Conservation (phyloP, 768 basidiomycete species). For the Roridomyces roridus region DNA sequence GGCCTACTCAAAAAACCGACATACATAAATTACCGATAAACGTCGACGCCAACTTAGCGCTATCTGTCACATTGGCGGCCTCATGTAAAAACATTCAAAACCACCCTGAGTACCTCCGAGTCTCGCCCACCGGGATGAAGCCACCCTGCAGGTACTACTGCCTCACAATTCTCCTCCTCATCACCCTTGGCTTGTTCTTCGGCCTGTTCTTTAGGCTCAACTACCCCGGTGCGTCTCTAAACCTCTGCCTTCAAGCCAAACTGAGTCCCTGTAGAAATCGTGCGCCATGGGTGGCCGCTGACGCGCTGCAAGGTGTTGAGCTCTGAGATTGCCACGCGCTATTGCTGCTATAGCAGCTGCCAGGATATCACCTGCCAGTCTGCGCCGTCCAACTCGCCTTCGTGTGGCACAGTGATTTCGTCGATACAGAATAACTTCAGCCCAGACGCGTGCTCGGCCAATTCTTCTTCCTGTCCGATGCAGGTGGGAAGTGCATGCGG, state of each 20-base stretch:
- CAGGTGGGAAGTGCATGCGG: conserved; percentile 14
- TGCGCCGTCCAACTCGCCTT: conserved; percentile 14
- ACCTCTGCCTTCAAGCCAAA: neutral
- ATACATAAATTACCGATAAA: too few species aligned
- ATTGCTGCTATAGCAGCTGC: conserved; percentile 25
- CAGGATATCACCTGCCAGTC: neutral
- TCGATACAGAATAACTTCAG: conserved; percentile 16
- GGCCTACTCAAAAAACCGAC: too few species aligned
- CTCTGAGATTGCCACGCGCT: conserved; percentile 15
- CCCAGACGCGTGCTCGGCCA: conserved; percentile 13
- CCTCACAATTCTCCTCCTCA: conserved; percentile 4
- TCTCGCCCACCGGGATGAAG: too few species aligned
- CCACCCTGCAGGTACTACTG: too few species aligned
- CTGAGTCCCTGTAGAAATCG: conserved; percentile 20
- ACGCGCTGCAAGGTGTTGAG: conserved; percentile 23
- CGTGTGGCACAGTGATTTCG: conserved; percentile 16
- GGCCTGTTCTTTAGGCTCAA: conserved; percentile 25
- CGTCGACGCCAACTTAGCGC: too few species aligned
- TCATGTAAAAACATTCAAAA: too few species aligned
- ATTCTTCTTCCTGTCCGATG: conserved; percentile 18
- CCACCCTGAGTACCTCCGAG: too few species aligned
- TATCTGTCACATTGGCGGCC: too few species aligned
- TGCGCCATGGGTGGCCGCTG: conserved; percentile 26
- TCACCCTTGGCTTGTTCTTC: conserved; percentile 24
- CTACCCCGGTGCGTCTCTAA: conserved; percentile 22